phyloP scores from a whole-genome alignment of 371 early-diverging fungal species.

The Funneliformis caledonium region DNA sequence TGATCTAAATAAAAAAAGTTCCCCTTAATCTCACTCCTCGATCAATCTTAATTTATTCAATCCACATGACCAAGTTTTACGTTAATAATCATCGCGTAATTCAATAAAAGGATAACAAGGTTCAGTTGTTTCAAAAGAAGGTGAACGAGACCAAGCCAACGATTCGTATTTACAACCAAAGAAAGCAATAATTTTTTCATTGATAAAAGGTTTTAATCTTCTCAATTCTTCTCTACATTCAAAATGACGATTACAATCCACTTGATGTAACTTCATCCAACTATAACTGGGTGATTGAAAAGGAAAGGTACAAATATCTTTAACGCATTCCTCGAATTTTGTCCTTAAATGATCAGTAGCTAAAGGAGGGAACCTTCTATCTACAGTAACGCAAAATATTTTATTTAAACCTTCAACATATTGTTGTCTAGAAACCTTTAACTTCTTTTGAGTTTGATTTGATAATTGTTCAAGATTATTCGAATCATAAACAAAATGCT shows the following conservation, averaged over 20 bases:
- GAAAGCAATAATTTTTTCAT: constrained; percentile 14
- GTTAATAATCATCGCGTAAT: constrained; percentile 22
- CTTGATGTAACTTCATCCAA: constrained; percentile 34
- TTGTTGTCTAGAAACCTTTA: constrained; percentile 33
- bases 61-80: no score
- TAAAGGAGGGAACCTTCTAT: constrained; percentile 37
- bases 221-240: constrained; percentile 38
- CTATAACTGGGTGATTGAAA: constrained; percentile 11
- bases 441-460: constrained; percentile 1
- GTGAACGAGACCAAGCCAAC: background rate
- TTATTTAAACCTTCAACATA: constrained; percentile 38
- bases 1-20: no score
- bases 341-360: constrained; percentile 32
- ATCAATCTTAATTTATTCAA: no score
- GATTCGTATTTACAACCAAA: constrained; percentile 32
- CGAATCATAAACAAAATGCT: constrained; percentile 30
- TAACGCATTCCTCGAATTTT: constrained; percentile 39
- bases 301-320: constrained; percentile 38
- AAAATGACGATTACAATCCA: constrained; percentile 36
- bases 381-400: constrained; percentile 23
- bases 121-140: background rate
- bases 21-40: no score
- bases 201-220: constrained; percentile 30
- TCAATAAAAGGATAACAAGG: constrained; percentile 35
- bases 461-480: constrained; percentile 10